phyloP scores from a whole-genome alignment of 257 asterid genomes.

The Rehmannia glutinosa region DNA sequence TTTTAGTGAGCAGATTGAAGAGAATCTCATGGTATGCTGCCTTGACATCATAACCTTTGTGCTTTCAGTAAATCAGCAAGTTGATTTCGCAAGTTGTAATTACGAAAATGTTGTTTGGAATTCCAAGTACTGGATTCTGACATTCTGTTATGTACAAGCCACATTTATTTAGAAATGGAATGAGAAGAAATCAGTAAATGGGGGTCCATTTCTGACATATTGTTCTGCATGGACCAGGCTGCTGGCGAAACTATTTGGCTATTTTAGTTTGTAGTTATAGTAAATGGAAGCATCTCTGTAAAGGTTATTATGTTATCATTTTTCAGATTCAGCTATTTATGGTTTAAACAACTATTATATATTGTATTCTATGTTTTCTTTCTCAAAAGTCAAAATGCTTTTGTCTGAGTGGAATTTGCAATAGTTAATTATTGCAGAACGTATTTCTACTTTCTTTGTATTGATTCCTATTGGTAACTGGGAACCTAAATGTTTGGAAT shows the following conservation, averaged over 20 bases:
- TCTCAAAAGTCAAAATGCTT: no score
- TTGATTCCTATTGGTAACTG: not conserved
- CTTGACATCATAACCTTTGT: not conserved
- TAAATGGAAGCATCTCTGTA: no score
- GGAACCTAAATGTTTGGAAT: not conserved
- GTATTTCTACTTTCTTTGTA: not conserved
- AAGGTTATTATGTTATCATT: not conserved
- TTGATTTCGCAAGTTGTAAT: no score
- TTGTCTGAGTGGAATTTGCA: not conserved
- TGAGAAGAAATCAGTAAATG: not conserved
- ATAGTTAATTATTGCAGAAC: not conserved
- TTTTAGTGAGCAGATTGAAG: not conserved
- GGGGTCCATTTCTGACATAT: not conserved
- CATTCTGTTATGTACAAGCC: no score
- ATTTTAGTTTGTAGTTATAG: no score
- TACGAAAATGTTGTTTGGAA: not conserved
- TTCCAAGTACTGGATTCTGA: not conserved
- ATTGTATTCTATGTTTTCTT: not conserved
- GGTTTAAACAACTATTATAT: no score
- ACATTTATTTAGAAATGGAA: not conserved
- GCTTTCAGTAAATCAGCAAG: not conserved
- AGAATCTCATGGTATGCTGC: not conserved
- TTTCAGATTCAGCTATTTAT: slow-evolving; percentile 2
- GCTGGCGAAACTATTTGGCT: not conserved
- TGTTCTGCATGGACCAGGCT: not conserved